These are phyloP conservation scores for Colletotrichum lentis DNA, from an alignment of 2,329 filamentous ascomycete genomes.

Conservation along the genomic window DNA sequence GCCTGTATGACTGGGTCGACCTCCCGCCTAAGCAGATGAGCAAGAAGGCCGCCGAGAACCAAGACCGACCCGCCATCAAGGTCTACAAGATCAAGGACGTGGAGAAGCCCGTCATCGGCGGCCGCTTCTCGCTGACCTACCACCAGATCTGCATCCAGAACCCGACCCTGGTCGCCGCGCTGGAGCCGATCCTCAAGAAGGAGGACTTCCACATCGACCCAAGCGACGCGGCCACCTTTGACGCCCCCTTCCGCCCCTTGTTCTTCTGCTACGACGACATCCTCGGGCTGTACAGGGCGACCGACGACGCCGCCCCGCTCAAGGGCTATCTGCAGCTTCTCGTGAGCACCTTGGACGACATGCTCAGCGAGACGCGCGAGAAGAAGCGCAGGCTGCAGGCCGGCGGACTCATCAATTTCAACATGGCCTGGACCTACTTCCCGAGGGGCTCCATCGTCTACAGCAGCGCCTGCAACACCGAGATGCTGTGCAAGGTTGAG, in stretches of 20 bases:
- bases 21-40: constrained; percentile 54
- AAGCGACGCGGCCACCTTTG: constrained; percentile 49
- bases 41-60: constrained; percentile 48
- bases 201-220: constrained; percentile 52
- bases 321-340: constrained; percentile 52
- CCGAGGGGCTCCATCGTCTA: constrained; percentile 51
- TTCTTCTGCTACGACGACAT: constrained; percentile 58
- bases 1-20: constrained; percentile 50
- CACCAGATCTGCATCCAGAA: constrained; percentile 56
- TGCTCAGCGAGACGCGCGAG: constrained; percentile 52
- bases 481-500: constrained; percentile 53
- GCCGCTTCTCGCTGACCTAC: constrained; percentile 51
- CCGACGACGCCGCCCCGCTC: constrained; percentile 43
- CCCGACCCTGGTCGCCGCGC: constrained; percentile 50
- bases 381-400: constrained; percentile 49
- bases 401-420: constrained; percentile 52
- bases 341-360: constrained; percentile 52
- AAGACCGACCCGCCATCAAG: constrained; percentile 55
- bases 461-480: constrained; percentile 50
- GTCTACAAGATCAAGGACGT: constrained; percentile 57
- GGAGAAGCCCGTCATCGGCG: constrained; percentile 51
- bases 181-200: constrained; percentile 55
- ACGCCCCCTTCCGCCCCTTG: constrained; percentile 51
- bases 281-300: constrained; percentile 44
- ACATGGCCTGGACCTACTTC: constrained; percentile 56